These are phyloP conservation scores for Insectozyma bohioensis DNA, from an alignment of 1,139 yeast genomes.

Conservation along the genomic window DNA sequence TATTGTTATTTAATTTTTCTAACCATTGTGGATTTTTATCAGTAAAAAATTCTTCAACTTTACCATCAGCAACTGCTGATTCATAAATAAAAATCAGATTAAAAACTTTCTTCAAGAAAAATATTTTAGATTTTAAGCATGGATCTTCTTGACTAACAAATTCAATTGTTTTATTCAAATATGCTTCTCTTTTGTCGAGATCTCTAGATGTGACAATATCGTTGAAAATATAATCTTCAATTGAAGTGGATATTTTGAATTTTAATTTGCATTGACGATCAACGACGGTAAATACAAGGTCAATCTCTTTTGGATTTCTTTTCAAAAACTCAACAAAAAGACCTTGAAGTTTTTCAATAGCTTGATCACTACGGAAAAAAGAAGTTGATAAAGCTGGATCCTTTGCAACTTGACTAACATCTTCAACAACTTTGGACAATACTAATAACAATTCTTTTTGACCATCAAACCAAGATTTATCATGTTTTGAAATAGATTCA, in stretches of 20 bases:
- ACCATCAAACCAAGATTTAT: slow-evolving; percentile 59
- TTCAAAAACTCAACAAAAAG: slow-evolving; percentile 52
- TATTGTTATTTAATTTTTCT: slow-evolving; percentile 53
- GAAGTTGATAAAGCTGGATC: slow-evolving; percentile 57
- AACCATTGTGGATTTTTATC: slow-evolving; percentile 57
- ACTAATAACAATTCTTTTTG: slow-evolving; percentile 52
- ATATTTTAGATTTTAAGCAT: slow-evolving; percentile 57
- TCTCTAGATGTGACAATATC: slow-evolving; percentile 56
- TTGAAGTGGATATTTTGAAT: slow-evolving; percentile 43
- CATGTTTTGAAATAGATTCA: slow-evolving; percentile 51
- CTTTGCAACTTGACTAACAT: slow-evolving; percentile 41
- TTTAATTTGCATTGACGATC: slow-evolving; percentile 49
- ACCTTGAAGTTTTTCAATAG: slow-evolving; percentile 60
- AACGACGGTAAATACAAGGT: slow-evolving; percentile 47
- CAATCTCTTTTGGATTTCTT: slow-evolving; percentile 27
- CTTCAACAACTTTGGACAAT: slow-evolving; percentile 46
- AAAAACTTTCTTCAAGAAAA: slow-evolving; percentile 60
- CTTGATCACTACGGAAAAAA: slow-evolving; percentile 74
- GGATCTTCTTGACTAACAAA: slow-evolving; percentile 43
- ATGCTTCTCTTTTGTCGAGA: slow-evolving; percentile 45
- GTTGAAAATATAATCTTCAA: slow-evolving; percentile 60
- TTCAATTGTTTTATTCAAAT: slow-evolving; percentile 52
- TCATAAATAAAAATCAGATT: slow-evolving; percentile 69
- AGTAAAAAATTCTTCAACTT: slow-evolving; percentile 49
- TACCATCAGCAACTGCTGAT: slow-evolving; percentile 49